A percentile compares a stretch with the other conserved stretches of the same genome.
Conservation (phyloP, 495 filamentous ascomycete species). For the Annulohypoxylon maeteangense region DNA sequence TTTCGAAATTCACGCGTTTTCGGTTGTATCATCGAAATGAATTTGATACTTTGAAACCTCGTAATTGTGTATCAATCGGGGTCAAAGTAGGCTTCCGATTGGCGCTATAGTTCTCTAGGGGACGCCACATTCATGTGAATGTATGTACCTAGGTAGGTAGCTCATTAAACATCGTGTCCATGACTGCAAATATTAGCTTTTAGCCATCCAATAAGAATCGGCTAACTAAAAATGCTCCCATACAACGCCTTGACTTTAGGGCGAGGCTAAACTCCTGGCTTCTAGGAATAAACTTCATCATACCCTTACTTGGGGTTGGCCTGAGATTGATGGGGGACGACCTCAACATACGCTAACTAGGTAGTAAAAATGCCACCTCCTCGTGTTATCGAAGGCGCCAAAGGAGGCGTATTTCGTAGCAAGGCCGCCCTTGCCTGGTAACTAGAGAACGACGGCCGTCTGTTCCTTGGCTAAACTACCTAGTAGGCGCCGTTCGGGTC, state of each 20-base stretch:
- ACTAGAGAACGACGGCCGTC: background rate
- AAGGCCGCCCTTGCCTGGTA: background rate
- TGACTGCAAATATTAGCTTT: background rate
- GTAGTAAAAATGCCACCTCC: background rate
- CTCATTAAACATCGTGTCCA: background rate
- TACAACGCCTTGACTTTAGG: background rate
- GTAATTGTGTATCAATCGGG: background rate
- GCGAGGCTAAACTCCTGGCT: background rate
- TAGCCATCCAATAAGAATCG: background rate
- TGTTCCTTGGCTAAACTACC: background rate
- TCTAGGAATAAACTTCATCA: background rate
- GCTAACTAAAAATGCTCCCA: background rate
- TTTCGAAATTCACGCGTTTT: background rate
- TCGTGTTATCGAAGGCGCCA: background rate
- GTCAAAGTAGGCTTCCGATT: conserved; percentile 2
- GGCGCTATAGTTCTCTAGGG: background rate
- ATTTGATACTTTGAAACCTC: conserved; percentile 7
- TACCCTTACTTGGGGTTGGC: background rate
- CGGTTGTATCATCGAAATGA: conserved; percentile 8
- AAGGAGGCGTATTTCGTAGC: background rate
- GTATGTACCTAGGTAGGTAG: background rate
- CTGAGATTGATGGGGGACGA: background rate
- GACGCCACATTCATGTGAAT: conserved; percentile 1
- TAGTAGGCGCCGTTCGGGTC: conserved; percentile 13
- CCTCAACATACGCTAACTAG: background rate